A percentile compares a stretch with the other conserved stretches of the same genome.
phyloP scores from a whole-genome alignment of 805 yeast species.

The Wickerhamiella brachini region DNA sequence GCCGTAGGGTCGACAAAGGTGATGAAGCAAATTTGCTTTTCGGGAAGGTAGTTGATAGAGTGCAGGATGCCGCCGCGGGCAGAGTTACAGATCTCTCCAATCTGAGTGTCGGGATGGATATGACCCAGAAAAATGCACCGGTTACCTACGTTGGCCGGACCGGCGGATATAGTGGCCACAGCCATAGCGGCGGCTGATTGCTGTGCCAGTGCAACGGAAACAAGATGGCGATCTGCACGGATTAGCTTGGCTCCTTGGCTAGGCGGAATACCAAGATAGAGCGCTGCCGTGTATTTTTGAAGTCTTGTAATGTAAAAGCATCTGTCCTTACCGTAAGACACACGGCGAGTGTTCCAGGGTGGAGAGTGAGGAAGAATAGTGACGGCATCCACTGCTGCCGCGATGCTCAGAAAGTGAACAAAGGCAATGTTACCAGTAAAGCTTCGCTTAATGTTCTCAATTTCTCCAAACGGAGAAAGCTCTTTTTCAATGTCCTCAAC shows the following conservation, averaged over 20 bases:
- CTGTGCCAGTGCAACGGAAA: conserved; percentile 43
- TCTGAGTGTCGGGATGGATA: conserved; percentile 73
- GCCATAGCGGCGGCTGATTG: conserved; percentile 98
- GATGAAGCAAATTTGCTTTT: conserved; percentile 83
- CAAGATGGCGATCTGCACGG: not conserved
- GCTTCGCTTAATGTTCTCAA: conserved; percentile 72
- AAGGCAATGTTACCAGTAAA: conserved; percentile 66
- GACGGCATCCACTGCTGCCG: conserved; percentile 78
- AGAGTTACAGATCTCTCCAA: conserved; percentile 90
- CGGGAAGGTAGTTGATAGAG: conserved; percentile 63
- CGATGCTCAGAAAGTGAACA: conserved; percentile 75
- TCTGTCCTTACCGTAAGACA: conserved; percentile 87
- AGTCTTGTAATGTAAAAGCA: conserved; percentile 83
- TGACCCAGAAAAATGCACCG: conserved; percentile 87
- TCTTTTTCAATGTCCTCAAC: conserved; percentile 57
- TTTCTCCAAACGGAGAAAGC: conserved; percentile 59
- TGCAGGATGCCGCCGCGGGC: conserved; percentile 91
- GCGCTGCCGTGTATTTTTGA: conserved; percentile 95
- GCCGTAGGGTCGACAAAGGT: conserved; percentile 95
- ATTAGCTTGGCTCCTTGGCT: conserved; percentile 59
- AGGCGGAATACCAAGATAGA: conserved; percentile 80
- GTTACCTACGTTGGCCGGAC: conserved; percentile 81
- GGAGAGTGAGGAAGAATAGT: conserved; percentile 53
- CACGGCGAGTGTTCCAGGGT: conserved; percentile 61
- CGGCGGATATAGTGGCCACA: conserved; percentile 89